Percentiles rank a stretch among this genome's conserved stretches.
phyloP scores from a whole-genome alignment of 345 rosid species.

The Limnanthes douglasii region DNA sequence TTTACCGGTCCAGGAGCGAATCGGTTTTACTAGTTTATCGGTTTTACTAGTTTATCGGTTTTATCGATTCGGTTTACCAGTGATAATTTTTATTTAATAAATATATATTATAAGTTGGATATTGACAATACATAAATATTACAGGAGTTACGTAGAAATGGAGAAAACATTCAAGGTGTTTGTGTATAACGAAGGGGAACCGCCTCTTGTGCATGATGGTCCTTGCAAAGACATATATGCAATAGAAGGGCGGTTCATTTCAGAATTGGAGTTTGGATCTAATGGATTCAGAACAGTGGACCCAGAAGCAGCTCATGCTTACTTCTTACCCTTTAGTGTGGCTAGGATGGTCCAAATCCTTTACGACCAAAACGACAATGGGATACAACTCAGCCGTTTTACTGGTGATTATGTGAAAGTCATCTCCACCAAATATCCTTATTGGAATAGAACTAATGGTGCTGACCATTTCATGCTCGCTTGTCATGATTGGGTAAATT shows the following conservation, averaged over 20 bases:
- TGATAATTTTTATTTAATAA: too few relatives aligned
- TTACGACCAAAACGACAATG: conserved; percentile 21
- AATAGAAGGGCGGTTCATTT: conserved; percentile 77
- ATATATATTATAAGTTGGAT: too few relatives aligned
- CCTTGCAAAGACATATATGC: conserved; percentile 79
- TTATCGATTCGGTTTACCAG: too few relatives aligned
- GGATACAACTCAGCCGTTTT: conserved; percentile 30
- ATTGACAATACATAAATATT: too few relatives aligned
- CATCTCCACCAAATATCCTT: conserved; percentile 29
- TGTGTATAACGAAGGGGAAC: conserved; percentile 73
- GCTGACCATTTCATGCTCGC: conserved; percentile 51
- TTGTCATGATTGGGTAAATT: conserved; percentile 56
- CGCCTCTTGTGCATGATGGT: conserved; percentile 67
- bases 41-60: too few relatives aligned
- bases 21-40: too few relatives aligned
- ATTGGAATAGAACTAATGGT: conserved; percentile 45
- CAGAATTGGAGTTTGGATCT: conserved; percentile 47
- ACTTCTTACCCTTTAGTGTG: conserved; percentile 81
- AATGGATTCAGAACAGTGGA: conserved; percentile 39
- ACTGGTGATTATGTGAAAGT: conserved; percentile 35
- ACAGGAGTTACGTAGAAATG: conserved; percentile 77
- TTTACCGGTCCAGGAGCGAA: too few relatives aligned
- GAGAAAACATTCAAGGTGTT: conserved; percentile 79
- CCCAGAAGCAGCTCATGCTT: conserved; percentile 45
- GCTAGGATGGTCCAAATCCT: conserved; percentile 59